Conservation (phyloP, 2,329 filamentous ascomycete genomes). For the Penicillium sp. region DNA sequence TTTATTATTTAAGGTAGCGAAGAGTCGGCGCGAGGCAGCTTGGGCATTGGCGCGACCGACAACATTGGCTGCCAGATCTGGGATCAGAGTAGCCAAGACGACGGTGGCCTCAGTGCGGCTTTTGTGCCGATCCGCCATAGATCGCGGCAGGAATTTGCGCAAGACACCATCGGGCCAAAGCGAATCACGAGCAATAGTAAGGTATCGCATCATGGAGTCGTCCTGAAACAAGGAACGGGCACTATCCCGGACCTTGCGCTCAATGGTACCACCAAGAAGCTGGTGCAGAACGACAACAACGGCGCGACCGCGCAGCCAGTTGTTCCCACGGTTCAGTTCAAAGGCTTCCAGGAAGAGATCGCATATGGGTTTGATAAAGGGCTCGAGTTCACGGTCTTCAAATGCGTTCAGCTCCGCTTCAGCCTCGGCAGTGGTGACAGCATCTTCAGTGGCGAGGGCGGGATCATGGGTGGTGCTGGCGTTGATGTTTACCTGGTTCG, state of each 20-base stretch:
- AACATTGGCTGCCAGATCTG: constrained; percentile 88
- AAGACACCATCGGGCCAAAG: constrained; percentile 71
- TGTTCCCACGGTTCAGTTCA: constrained; percentile 90
- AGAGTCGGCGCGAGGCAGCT: constrained; percentile 81
- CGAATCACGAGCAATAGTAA: constrained; percentile 69
- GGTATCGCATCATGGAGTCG: constrained; percentile 73
- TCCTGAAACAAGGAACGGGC: constrained; percentile 73
- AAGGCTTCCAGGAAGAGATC: constrained; percentile 97
- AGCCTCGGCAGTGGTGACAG: constrained; percentile 66
- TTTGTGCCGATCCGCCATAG: constrained; percentile 70
- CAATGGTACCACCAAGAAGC: constrained; percentile 90
- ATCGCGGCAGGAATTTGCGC: constrained; percentile 56
- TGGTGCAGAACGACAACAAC: constrained; percentile 97
- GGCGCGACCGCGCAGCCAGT: constrained; percentile 92
- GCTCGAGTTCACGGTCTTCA: constrained; percentile 83
- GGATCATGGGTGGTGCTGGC: constrained; percentile 48
- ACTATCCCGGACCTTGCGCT: constrained; percentile 88
- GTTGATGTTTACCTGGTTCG: constrained; percentile 45
- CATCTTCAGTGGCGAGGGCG: constrained; percentile 47
- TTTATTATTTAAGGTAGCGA: constrained; percentile 88
- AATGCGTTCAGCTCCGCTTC: constrained; percentile 94
- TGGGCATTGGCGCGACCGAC: constrained; percentile 91
- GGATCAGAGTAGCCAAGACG: constrained; percentile 84
- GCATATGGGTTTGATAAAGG: constrained; percentile 97
- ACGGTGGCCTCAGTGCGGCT: constrained; percentile 84